phyloP scores from a whole-genome alignment of 1,139 yeast species.

The Zygoascus hellenicus region DNA sequence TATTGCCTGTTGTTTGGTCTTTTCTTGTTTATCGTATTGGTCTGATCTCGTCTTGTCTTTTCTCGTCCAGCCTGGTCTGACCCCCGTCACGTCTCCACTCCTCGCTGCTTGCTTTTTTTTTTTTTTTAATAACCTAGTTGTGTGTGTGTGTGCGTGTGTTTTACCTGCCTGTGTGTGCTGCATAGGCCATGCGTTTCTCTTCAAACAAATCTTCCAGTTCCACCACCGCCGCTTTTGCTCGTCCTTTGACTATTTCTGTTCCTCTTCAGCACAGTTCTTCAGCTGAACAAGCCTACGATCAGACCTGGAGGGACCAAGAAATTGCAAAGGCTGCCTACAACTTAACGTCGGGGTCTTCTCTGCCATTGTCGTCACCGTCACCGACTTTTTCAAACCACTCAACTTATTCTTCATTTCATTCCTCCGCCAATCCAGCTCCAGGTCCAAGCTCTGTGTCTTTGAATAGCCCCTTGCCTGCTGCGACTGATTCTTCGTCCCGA shows the following conservation, averaged over 20 bases:
- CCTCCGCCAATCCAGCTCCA: no score
- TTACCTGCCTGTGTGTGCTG: background rate
- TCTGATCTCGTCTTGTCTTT: background rate
- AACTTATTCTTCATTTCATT: no score
- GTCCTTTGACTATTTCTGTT: constrained; percentile 2
- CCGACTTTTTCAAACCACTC: no score
- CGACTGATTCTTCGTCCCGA: no score
- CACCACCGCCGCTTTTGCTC: background rate
- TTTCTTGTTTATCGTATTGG: background rate
- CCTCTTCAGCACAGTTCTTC: constrained; percentile 5
- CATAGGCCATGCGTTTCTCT: background rate
- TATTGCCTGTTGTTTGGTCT: background rate
- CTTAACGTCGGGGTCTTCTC: no score
- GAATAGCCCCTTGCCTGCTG: no score
- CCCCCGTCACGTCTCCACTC: no score
- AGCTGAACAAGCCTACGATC: constrained; percentile 3
- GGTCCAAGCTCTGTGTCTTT: no score
- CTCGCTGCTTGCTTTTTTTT: no score
- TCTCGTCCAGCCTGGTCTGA: no score
- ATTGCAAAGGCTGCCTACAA: no score
- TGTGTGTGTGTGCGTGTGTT: background rate
- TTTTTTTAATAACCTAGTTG: background rate
- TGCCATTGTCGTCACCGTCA: no score
- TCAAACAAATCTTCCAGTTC: background rate
- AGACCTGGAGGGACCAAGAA: background rate